Base-by-base conservation (phyloP, 169 alveolate genomes). In the Gregarina niphandrodes region DNA sequence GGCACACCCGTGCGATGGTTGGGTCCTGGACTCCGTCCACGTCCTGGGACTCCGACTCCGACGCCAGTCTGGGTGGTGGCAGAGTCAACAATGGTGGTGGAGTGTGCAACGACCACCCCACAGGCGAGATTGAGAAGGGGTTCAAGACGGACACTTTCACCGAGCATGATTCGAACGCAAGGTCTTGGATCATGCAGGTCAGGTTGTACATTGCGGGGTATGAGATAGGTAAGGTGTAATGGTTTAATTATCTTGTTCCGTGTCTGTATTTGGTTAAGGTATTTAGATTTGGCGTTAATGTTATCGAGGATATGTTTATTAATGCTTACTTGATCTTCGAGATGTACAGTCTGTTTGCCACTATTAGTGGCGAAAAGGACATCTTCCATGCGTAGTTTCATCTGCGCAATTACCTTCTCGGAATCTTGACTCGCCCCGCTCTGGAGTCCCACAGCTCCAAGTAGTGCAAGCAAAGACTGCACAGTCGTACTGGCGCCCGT, bases 371-470 rank as follows among this genome's bases (percentile, higher is more conserved):
- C n/a, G n/a, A n/a, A n/a, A 26, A 26, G 13, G n/a, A 26, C n/a
- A 12, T 49, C 54, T 37, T 52, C 64, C n/a, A 59, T 59, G n/a
- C 50, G 48, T 28, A 30, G 32, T 18, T 54, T 52, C 70, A 59
- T 59, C 15, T 49, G 21, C 31, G 43, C 67, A 15, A 52, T 46
- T 2, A 59, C 47, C 17, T 54, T 53, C 17, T 48, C 55, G 19
- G 52, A 42, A 11, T 54, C 61, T 26, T 59, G 61, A 11, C 58
- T 46, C 21, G 70, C 70, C 3, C 70, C 64, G 5, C 65, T 46
- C 29, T 59, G 70, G 15, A 59, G 23, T 9, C 70, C 70, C 20
- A 59, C 66, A 0, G 70, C 70, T 20, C 70, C 70, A 13, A 59
- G 57, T 23, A 59, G 48, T 16, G 70, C 70, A 18, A 59, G 30